A percentile compares a stretch with the other conserved stretches of the same genome.
phyloP scores from a whole-genome alignment of 106 monocot species.

The Xerophyta viscosa region DNA sequence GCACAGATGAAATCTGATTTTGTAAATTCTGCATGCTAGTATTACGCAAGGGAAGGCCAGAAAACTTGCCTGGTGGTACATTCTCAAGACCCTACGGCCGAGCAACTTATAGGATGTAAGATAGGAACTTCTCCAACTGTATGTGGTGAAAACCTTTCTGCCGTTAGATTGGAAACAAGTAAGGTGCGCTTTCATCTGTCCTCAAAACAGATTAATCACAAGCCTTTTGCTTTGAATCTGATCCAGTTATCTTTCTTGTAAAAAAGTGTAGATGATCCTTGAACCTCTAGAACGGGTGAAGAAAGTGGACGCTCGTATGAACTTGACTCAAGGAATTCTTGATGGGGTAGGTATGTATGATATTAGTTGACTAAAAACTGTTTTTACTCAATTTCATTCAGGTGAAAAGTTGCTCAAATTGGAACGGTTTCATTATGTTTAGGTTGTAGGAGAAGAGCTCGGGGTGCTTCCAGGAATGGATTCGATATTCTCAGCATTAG shows the following conservation, averaged over 20 bases:
- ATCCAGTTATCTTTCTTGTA: constrained; percentile 5
- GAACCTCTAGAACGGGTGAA: constrained; percentile 79
- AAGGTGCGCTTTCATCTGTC: constrained; percentile 29
- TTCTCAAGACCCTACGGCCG: constrained; percentile 71
- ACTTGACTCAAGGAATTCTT: constrained; percentile 87
- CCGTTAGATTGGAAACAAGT: constrained; percentile 71
- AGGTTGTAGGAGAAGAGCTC: constrained; percentile 96
- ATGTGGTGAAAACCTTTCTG: constrained; percentile 50
- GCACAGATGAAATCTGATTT: too few relatives aligned
- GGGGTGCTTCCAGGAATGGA: constrained; percentile 95
- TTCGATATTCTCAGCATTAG: constrained; percentile 66
- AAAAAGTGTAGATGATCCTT: constrained; percentile 61
- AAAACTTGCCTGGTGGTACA: constrained; percentile 74
- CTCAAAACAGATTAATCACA: too few relatives aligned
- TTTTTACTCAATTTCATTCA: neutral
- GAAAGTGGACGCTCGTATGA: constrained; percentile 79
- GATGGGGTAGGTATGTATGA: constrained; percentile 63
- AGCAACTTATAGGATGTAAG: constrained; percentile 65
- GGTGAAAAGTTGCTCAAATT: too few relatives aligned
- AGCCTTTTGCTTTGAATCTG: too few relatives aligned
- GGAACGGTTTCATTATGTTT: constrained; percentile 6
- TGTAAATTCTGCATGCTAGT: constrained; percentile 14
- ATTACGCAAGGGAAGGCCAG: constrained; percentile 82
- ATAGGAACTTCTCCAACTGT: constrained; percentile 45
- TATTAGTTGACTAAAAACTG: neutral